Evolutionary conservation across 148 eudicot genomes (phyloP).

Genomic region (Chenopodium berlandieri): DNA sequence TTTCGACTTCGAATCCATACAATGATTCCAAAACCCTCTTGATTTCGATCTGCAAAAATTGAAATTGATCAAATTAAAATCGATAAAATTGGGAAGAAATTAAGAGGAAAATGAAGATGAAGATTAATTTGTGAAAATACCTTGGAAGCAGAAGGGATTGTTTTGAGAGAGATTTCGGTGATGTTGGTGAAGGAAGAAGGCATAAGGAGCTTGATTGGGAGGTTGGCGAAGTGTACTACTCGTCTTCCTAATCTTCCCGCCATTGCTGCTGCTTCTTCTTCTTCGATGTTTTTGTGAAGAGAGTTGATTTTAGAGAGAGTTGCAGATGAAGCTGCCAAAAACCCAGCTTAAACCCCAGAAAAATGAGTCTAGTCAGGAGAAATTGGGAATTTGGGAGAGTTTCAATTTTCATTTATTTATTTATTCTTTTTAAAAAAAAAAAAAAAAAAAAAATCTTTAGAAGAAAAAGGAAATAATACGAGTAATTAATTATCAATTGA

Average conservation of each 20-base stretch:
- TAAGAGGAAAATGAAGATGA: neutral
- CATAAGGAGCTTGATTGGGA: constrained; percentile 92
- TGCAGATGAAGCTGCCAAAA: neutral
- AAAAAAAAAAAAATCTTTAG: no score
- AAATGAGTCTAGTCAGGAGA: neutral
- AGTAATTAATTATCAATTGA: no score
- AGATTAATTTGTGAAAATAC: constrained; percentile 16
- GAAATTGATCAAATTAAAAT: neutral
- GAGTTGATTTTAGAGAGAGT: no score
- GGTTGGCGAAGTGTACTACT: constrained; percentile 71
- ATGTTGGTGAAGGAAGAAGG: constrained; percentile 80
- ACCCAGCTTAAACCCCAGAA: neutral
- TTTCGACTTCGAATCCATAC: constrained; percentile 80
- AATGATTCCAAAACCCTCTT: constrained; percentile 82
- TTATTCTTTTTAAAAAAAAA: no score
- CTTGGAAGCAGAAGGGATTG: constrained; percentile 92
- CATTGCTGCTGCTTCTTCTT: constrained; percentile 30
- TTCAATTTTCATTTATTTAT: no score
- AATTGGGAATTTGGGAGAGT: no score
- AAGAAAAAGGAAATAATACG: no score
- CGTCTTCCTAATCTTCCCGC: constrained; percentile 68
- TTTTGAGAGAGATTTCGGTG: constrained; percentile 88
- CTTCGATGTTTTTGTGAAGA: neutral
- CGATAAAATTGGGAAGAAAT: neutral
- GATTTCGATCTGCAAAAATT: constrained; percentile 51